Conservation (phyloP, 1,284 basidiomycete species). For the Fistulina hepatica region DNA sequence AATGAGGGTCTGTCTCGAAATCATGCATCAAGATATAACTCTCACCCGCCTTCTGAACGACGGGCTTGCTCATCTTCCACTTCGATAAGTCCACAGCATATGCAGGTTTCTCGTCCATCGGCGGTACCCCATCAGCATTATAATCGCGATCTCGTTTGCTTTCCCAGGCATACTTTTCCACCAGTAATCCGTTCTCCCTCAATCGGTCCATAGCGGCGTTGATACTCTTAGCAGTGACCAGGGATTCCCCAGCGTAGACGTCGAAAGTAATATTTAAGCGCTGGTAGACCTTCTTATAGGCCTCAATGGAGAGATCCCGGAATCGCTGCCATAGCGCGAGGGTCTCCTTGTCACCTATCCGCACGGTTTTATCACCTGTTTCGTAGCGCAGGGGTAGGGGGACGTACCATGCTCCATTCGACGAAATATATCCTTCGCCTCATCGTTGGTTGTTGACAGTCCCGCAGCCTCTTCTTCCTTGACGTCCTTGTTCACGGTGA, state of each 20-base stretch:
- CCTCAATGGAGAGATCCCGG: slow-evolving; percentile 9
- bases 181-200: slow-evolving; percentile 2
- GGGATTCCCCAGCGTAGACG: slow-evolving; percentile 11
- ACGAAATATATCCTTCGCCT: slow-evolving; percentile 9
- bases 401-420: slow-evolving; percentile 10
- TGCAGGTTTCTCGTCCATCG: slow-evolving; percentile 8
- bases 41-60: slow-evolving; percentile 13
- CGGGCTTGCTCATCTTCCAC: slow-evolving; percentile 11
- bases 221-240: slow-evolving; percentile 9
- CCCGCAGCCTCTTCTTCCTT: slow-evolving; percentile 4
- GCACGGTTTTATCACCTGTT: too few species aligned
- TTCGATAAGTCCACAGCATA: slow-evolving; percentile 8
- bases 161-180: slow-evolving; percentile 8
- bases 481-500: slow-evolving; percentile 11
- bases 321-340: slow-evolving; percentile 9
- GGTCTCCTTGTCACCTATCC: slow-evolving; percentile 9
- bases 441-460: slow-evolving; percentile 1
- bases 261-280: slow-evolving; percentile 13
- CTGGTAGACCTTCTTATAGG: slow-evolving; percentile 9
- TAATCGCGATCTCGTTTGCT: slow-evolving; percentile 7
- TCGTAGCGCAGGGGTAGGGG: too few species aligned
- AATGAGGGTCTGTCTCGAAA: too few species aligned
- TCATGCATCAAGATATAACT: neutral
- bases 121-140: slow-evolving; percentile 2
- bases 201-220: slow-evolving; percentile 5